phyloP scores from a whole-genome alignment of 2,329 filamentous ascomycete species.

The Monosporascus sp. region DNA sequence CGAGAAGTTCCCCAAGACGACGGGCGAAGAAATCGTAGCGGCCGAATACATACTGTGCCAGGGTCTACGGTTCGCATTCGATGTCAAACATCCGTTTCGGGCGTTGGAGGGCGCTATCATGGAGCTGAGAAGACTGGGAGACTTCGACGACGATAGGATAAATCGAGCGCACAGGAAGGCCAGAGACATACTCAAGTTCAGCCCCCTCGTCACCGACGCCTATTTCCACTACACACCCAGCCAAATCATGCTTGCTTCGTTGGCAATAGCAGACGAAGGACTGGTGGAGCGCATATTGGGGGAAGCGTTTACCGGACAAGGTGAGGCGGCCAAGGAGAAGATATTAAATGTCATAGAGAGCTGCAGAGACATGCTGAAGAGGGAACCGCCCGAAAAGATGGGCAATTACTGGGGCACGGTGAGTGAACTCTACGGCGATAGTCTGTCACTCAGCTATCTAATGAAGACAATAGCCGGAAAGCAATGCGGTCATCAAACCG shows the following conservation, averaged over 20 bases:
- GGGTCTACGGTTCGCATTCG: slow-evolving; percentile 87
- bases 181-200: slow-evolving; percentile 68
- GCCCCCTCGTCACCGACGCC: slow-evolving; percentile 83
- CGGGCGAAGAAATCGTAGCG: slow-evolving; percentile 76
- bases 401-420: slow-evolving; percentile 50
- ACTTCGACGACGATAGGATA: slow-evolving; percentile 51
- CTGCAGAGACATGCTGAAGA: slow-evolving; percentile 50
- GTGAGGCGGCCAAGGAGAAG: slow-evolving; percentile 33
- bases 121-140: slow-evolving; percentile 66
- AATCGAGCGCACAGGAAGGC: slow-evolving; percentile 66
- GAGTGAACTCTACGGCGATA: slow-evolving; percentile 14
- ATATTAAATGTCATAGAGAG: slow-evolving; percentile 42
- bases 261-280: slow-evolving; percentile 68
- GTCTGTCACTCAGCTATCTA: slow-evolving; percentile 21
- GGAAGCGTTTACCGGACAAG: slow-evolving; percentile 30
- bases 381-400: slow-evolving; percentile 52
- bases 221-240: slow-evolving; percentile 95
- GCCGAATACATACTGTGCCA: slow-evolving; percentile 92
- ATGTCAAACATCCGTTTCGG: slow-evolving; percentile 85
- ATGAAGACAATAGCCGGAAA: slow-evolving; percentile 33
- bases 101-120: slow-evolving; percentile 81
- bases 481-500: slow-evolving; percentile 46
- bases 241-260: slow-evolving; percentile 83
- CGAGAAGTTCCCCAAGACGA: slow-evolving; percentile 63
- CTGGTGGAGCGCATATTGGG: slow-evolving; percentile 48